These are phyloP conservation scores for Colletotrichum spaethianum DNA, from an alignment of 2,329 filamentous ascomycete genomes.

Conservation along the genomic window DNA sequence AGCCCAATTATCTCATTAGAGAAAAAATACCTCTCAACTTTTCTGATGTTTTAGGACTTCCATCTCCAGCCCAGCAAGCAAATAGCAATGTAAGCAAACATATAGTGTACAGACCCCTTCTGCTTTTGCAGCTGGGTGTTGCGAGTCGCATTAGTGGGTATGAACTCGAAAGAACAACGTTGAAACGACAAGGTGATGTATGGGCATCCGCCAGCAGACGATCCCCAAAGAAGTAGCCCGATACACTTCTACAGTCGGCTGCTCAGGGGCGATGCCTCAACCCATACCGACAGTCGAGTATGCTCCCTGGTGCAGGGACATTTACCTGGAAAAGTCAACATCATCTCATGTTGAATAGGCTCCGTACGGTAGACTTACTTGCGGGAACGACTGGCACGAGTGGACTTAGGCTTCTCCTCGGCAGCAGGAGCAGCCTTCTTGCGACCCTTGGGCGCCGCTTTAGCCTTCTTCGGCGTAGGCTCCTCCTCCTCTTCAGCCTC, in stretches of 20 bases:
- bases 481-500: constrained; percentile 19
- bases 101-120: constrained; percentile 15
- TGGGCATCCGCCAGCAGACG: neutral
- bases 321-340: constrained; percentile 4
- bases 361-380: constrained; percentile 8
- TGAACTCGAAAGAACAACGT: constrained; percentile 13
- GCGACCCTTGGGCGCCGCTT: constrained; percentile 29
- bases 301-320: neutral
- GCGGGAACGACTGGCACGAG: constrained; percentile 26
- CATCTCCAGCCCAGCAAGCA: neutral
- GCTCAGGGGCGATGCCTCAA: neutral
- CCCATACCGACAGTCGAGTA: neutral
- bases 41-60: neutral
- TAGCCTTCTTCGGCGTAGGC: constrained; percentile 21
- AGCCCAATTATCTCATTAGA: neutral
- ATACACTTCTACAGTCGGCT: neutral
- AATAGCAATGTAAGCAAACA: neutral
- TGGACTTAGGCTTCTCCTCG: constrained; percentile 28
- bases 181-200: neutral
- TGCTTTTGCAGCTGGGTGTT: neutral
- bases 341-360: neutral
- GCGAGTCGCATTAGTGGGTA: constrained; percentile 20
- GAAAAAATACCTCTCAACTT: neutral
- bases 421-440: constrained; percentile 37
- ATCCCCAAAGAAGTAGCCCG: neutral